These are phyloP conservation scores for Nidularia sp. DNA, from an alignment of 768 basidiomycete species.

Conservation along the genomic window DNA sequence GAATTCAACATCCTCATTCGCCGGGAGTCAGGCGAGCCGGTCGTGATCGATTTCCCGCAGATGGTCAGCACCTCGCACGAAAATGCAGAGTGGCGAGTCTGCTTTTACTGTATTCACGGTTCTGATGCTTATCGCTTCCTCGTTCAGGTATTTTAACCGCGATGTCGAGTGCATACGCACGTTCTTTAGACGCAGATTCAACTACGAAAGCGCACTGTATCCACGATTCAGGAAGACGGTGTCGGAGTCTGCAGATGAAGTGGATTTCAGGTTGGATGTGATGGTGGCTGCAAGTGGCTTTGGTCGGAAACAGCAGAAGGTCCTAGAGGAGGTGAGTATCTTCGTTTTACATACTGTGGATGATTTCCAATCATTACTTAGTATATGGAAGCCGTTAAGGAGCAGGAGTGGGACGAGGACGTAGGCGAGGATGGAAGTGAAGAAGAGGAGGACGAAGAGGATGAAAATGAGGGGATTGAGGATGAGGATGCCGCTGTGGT, in stretches of 20 bases:
- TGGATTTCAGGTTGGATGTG: conserved; percentile 79
- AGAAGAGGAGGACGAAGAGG: conserved; percentile 19
- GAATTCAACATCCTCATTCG: conserved; percentile 98
- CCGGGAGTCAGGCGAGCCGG: conserved; percentile 65
- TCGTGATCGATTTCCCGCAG: conserved; percentile 98
- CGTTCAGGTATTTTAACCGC: conserved; percentile 93
- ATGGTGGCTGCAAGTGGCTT: conserved; percentile 95
- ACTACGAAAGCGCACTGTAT: conserved; percentile 87
- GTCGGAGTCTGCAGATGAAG: conserved; percentile 35
- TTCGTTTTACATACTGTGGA: conserved; percentile 9
- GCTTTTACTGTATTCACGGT: conserved; percentile 3
- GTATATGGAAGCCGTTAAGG: conserved; percentile 61
- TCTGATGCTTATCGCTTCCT: conserved; percentile 5
- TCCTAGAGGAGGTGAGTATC: conserved; percentile 74
- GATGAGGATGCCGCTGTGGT: not conserved
- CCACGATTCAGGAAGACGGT: conserved; percentile 77
- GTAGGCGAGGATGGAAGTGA: conserved; percentile 31
- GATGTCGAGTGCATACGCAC: conserved; percentile 95
- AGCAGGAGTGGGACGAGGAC: conserved; percentile 21
- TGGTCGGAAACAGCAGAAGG: conserved; percentile 74
- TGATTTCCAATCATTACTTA: conserved; percentile 23
- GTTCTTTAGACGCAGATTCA: conserved; percentile 89
- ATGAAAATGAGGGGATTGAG: not conserved
- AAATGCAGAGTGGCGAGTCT: conserved; percentile 89
- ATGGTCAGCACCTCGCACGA: conserved; percentile 97